These are phyloP conservation scores for Gaeumannomyces sp. DNA, from an alignment of 2,329 filamentous ascomycete species.

Conservation along the genomic window DNA sequence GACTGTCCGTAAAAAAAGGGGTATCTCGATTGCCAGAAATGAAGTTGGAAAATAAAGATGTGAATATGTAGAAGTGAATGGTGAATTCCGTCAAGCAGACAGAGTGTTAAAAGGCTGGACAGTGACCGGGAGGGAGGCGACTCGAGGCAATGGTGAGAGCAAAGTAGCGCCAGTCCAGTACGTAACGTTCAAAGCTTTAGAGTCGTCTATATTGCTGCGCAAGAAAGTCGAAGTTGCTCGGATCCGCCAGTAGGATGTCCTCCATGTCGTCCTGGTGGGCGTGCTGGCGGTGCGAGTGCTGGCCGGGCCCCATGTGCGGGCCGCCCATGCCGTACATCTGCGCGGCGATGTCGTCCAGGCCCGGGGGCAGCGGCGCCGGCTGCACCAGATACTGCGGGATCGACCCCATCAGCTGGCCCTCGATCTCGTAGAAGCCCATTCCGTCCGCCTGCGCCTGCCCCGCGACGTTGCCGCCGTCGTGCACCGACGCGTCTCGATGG, in stretches of 20 bases:
- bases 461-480: not conserved
- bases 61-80: not conserved
- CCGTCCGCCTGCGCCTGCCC: constrained; percentile 22
- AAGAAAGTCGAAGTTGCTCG: constrained; percentile 5
- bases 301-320: constrained; percentile 13
- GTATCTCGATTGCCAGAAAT: not conserved
- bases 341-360: constrained; percentile 13
- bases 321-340: constrained; percentile 15
- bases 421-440: constrained; percentile 56
- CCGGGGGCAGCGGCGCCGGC: constrained; percentile 8
- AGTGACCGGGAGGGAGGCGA: not conserved
- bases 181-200: not conserved
- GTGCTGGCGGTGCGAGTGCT: constrained; percentile 13
- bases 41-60: not conserved
- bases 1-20: not conserved
- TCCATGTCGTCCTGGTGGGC: constrained; percentile 9
- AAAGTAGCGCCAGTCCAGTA: no score
- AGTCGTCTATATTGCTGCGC: constrained; percentile 5
- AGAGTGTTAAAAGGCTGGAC: not conserved
- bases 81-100: not conserved
- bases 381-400: constrained; percentile 29
- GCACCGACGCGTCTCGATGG: constrained; percentile 14
- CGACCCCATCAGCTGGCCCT: constrained; percentile 66
- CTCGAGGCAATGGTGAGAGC: no score
- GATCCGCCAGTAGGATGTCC: not conserved